Evolutionary conservation across 805 yeast genomes (phyloP), one percentile per base, ranked within the genome.

Genomic region (Brettanomyces bruxellensis): DNA sequence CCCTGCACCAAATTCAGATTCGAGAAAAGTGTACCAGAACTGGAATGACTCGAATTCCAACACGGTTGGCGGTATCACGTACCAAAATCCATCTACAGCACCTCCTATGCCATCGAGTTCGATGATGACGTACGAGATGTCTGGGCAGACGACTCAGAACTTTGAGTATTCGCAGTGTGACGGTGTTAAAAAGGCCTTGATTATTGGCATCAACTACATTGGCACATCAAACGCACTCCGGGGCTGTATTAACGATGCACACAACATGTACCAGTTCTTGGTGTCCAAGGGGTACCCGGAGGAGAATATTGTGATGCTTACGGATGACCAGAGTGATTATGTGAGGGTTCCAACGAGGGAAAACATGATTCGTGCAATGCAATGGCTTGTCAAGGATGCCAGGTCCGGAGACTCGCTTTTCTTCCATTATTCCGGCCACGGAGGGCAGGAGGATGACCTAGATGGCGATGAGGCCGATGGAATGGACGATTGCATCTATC

Each of bases 401-500:
- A 69, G 67, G 53, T 82, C 93, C 13, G 85, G 86, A 54, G 95
- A 86, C 64, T 76, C 88, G 7, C 63, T 86, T 43, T 81, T 87
- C 55, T 78, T 87, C 72, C 95, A 87, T 61, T 86, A 82, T 59
- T 83, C 93, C 0, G 93, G 95, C 6, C 95, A 87, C 59, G 95
- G 95, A 30, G 88, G 93, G 2, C 84, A 80, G 57, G 76, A 79
- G 4, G 64, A 69, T 41, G 95, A 86, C 60, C 58, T 66, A 32
- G 68, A 65, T 47, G 69, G 69, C 25, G 68, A 64, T 45, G 69
- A 65, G 45, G 56, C 50, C 2, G 64, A 60, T 47, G 70, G 69
- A n/a, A 54, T 44, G 46, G 70, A 65, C 47, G 68, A 65, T 55
- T 60, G 65, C 44, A 64, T 64, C 40, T 64, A 65, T 49, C 69